Conservation (phyloP, 441 rosid genomes). For the Gossypium gossypioides region DNA sequence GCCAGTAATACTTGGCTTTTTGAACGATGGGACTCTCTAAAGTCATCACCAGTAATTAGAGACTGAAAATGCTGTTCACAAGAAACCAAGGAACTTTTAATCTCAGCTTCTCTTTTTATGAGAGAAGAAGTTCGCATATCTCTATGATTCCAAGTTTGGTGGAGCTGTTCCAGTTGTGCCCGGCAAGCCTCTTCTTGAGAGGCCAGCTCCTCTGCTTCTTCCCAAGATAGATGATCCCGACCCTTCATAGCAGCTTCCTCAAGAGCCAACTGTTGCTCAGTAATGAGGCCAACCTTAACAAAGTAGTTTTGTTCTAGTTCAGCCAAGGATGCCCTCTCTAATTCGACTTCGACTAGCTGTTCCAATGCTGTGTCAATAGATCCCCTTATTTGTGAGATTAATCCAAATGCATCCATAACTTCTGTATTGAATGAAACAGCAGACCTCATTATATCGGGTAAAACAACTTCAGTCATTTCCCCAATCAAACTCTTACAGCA, state of each 20-base stretch:
- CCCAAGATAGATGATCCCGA: conserved; percentile 96
- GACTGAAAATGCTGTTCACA: conserved; percentile 62
- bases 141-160: conserved; percentile 81
- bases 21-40: conserved; percentile 36
- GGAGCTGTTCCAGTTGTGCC: conserved; percentile 80
- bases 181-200: conserved; percentile 97
- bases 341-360: conserved; percentile 72
- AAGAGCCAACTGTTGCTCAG: conserved; percentile 82
- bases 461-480: conserved; percentile 65
- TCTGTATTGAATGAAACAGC: conserved; percentile 68
- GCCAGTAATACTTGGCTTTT: conserved; percentile 58
- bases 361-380: conserved; percentile 76
- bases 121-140: conserved; percentile 64
- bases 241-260: conserved; percentile 85
- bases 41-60: conserved; percentile 45
- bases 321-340: conserved; percentile 68
- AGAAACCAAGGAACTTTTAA: conserved; percentile 48
- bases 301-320: conserved; percentile 85
- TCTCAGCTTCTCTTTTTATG: conserved; percentile 57
- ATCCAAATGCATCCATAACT: conserved; percentile 83
- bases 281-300: conserved; percentile 75
- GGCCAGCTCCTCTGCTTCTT: conserved; percentile 97
- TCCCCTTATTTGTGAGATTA: conserved; percentile 73
- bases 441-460: conserved; percentile 62
- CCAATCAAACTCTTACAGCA: conserved; percentile 52